Base-by-base conservation (phyloP, 2,329 filamentous ascomycete species). In the Sarocladiaceae sp. region DNA sequence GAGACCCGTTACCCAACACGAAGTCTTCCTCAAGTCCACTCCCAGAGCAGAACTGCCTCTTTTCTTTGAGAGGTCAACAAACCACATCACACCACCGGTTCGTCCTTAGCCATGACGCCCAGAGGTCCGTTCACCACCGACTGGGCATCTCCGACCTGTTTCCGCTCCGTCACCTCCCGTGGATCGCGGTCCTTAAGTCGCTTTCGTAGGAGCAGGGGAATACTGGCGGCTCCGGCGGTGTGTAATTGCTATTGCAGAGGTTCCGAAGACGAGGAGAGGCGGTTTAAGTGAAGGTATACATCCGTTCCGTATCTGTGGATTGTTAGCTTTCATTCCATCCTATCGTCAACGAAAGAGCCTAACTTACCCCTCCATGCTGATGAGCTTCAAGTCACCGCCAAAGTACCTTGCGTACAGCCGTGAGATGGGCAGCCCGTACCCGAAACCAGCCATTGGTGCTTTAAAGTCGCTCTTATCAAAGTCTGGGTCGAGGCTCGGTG, bases 391-490 rank as follows among this genome's bases (percentile, higher is more conserved):
- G 64, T 98, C 93, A 47, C 93, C 93, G 48, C 93, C 93, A 68
- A 98, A 98, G 69, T 98, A 98, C 53, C 93, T 76, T 45, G 93
- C 93, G 58, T 98, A 98, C 43, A 98, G 72, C 52, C 93, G 76
- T 54, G 88, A 95, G 50, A 98, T 97, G 0, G 93, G 93, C 52
- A 98, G 63, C 13, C 93, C 93, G 58, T 98, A 98, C n/a, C 93
- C 93, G 59, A 97, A 98, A 2, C 93, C 93, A 50, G 93, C 93
- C 93, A 98, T 97, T 2, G 93, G 93, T 11, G 93, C 93, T 66
- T 98, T 97, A 74, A 98, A 98, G 64, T 98, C 93, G 67, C 84
- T 95, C 70, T 97, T 95, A 67, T 98, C 91, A 64, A 97, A 98
- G 62, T 97, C 91, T 1, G 93, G 93, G 60, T 98, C 93, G 50